phyloP scores from a whole-genome alignment of 805 yeast genomes.

The Millerozyma miso region DNA sequence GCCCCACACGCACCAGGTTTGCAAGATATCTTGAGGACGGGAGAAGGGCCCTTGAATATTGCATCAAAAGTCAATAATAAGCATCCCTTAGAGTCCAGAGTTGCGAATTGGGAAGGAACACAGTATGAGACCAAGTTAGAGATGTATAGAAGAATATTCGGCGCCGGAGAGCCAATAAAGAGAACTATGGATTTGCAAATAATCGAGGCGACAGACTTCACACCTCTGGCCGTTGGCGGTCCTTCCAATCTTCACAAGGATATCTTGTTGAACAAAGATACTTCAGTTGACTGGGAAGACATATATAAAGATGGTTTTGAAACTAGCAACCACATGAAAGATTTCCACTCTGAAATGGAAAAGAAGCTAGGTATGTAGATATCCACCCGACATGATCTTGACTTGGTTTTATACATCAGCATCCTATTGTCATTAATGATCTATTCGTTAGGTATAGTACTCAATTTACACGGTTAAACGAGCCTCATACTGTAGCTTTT shows the following conservation, averaged over 20 bases:
- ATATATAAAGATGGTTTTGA: slow-evolving; percentile 60
- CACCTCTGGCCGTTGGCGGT: slow-evolving; percentile 61
- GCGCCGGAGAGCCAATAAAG: slow-evolving; percentile 90
- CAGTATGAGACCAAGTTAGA: slow-evolving; percentile 70
- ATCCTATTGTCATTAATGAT: too few species aligned
- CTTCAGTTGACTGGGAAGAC: slow-evolving; percentile 89
- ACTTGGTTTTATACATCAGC: slow-evolving; percentile 79
- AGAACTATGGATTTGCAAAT: slow-evolving; percentile 84
- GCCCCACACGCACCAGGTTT: slow-evolving; percentile 68
- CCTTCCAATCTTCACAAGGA: slow-evolving; percentile 63
- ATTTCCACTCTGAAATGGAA: slow-evolving; percentile 75
- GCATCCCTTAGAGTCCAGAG: slow-evolving; percentile 82
- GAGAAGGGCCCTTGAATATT: slow-evolving; percentile 58
- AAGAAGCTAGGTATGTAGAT: slow-evolving; percentile 54
- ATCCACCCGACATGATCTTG: slow-evolving; percentile 82
- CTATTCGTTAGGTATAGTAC: too few species aligned
- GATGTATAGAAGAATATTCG: slow-evolving; percentile 76
- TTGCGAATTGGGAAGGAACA: slow-evolving; percentile 75
- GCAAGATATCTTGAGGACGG: slow-evolving; percentile 63
- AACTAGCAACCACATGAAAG: slow-evolving; percentile 35
- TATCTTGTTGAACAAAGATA: slow-evolving; percentile 73
- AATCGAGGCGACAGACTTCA: slow-evolving; percentile 64
- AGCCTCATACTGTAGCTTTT: not conserved
- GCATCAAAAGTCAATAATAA: slow-evolving; percentile 64
- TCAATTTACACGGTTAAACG: not conserved